These are phyloP conservation scores for Cercospora sp. DNA, from an alignment of 2,329 filamentous ascomycete genomes.

Conservation along the genomic window DNA sequence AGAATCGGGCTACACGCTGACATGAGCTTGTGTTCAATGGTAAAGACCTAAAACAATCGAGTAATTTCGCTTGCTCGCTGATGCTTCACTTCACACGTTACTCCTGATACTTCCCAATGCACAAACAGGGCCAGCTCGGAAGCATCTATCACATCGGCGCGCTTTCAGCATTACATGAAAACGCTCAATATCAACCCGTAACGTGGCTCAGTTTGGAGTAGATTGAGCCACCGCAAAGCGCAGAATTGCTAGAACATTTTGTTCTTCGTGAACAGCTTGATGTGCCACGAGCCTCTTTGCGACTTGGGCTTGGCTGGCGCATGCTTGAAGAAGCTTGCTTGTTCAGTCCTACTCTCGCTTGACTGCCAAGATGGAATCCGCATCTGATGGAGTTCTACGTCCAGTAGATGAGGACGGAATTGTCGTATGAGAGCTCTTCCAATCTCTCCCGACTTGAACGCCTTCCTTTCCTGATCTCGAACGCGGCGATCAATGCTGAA, in stretches of 20 bases:
- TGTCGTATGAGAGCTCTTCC: conserved; percentile 24
- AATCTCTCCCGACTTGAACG: conserved; percentile 21
- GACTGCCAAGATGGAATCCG: background rate
- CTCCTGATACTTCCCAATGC: background rate
- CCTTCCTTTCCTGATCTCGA: conserved; percentile 25
- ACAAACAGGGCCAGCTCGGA: background rate
- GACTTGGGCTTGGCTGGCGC: background rate
- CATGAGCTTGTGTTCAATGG: background rate
- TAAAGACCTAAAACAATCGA: background rate
- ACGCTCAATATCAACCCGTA: background rate
- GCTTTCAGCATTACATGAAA: background rate
- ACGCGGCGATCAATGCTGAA: conserved; percentile 26
- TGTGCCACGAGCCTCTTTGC: background rate
- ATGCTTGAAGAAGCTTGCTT: background rate
- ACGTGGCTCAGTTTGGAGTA: background rate
- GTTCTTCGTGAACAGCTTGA: background rate
- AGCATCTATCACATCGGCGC: background rate
- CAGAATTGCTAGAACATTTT: background rate
- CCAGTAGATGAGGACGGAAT: conserved; percentile 30
- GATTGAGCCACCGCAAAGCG: background rate
- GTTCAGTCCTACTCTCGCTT: background rate
- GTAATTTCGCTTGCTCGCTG: background rate
- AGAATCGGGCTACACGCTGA: background rate
- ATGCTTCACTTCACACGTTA: background rate
- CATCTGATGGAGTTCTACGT: conserved; percentile 10